Evolutionary conservation across 305 asterid species (phyloP).

Genomic region (Fraxinus sp.): DNA sequence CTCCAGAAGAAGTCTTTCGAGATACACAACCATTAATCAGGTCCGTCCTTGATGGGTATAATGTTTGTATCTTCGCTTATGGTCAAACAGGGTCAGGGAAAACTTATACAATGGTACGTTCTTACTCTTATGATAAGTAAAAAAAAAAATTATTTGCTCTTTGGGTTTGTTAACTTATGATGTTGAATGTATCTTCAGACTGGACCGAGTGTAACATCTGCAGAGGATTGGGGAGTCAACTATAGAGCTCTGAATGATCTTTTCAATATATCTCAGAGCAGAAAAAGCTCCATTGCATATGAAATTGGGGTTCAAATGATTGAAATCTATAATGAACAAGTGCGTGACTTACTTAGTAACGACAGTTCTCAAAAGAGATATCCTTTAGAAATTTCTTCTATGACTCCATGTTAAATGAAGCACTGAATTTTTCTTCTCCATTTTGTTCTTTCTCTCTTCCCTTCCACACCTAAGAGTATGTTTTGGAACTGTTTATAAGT

Average conservation of each 20-base stretch:
- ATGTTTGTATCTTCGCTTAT: constrained; percentile 94
- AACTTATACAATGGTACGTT: constrained; percentile 83
- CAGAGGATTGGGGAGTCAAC: constrained; percentile 87
- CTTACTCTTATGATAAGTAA: constrained; percentile 14
- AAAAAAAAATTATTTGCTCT: background rate
- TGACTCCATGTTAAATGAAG: constrained; percentile 15
- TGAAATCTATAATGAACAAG: constrained; percentile 93
- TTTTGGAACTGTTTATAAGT: background rate
- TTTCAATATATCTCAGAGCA: constrained; percentile 68
- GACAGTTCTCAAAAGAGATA: constrained; percentile 74
- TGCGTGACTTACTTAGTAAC: constrained; percentile 77
- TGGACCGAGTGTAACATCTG: constrained; percentile 73
- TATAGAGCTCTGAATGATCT: constrained; percentile 94
- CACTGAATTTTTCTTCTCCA: constrained; percentile 6
- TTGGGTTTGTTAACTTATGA: constrained; percentile 18
- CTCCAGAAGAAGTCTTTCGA: constrained; percentile 78
- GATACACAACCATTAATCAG: constrained; percentile 92
- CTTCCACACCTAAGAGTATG: background rate
- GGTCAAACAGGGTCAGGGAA: constrained; percentile 99
- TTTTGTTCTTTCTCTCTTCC: background rate
- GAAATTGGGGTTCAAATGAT: constrained; percentile 96
- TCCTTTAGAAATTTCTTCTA: constrained; percentile 47
- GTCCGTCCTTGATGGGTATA: constrained; percentile 95
- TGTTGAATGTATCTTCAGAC: constrained; percentile 41
- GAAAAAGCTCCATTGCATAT: constrained; percentile 67